phyloP scores from a whole-genome alignment of 2,329 filamentous ascomycete genomes.

The Apiospora pterosperma region DNA sequence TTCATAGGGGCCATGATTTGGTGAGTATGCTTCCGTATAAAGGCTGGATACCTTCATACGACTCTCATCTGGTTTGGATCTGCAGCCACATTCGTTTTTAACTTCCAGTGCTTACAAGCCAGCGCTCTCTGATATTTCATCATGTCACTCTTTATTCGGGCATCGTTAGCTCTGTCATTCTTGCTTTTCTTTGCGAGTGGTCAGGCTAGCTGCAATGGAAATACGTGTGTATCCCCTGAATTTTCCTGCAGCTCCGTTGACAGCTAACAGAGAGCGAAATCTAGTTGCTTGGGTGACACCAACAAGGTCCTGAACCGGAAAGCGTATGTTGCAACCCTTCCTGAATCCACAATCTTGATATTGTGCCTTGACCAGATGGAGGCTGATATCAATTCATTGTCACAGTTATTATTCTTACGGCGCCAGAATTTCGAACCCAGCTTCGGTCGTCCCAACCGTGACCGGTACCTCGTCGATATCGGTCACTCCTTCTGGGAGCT shows the following conservation, averaged over 20 bases:
- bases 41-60: neutral
- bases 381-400: neutral
- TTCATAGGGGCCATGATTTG: rapidly evolving
- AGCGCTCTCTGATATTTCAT: neutral
- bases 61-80: neutral
- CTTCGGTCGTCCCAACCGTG: neutral
- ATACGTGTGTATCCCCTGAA: neutral
- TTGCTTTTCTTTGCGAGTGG: neutral
- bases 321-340: neutral
- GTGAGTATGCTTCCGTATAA: neutral
- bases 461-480: neutral
- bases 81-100: neutral
- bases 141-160: neutral
- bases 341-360: too few relatives aligned
- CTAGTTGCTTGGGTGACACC: neutral
- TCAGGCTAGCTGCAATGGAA: neutral
- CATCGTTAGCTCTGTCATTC: neutral
- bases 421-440: neutral
- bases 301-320: neutral
- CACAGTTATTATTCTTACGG: neutral
- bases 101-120: neutral
- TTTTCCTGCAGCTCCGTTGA: rapidly evolving
- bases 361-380: neutral
- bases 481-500: neutral
- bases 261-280: neutral